Base-by-base conservation (phyloP, 2,329 filamentous ascomycete genomes). In the Grosmannia clavigera region DNA sequence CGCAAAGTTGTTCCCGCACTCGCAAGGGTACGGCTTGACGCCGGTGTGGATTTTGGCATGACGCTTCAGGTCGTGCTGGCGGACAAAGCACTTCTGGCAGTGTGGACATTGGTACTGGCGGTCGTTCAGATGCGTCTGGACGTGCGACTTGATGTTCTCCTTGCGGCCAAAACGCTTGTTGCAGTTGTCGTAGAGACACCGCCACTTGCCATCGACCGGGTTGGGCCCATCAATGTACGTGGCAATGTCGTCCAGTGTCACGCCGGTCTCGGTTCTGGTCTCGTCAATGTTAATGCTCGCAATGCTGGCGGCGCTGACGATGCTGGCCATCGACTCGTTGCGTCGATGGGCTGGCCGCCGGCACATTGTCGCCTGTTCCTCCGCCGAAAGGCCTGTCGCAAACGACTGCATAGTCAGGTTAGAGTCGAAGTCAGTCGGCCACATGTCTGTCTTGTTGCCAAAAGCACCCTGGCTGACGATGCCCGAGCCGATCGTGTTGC, bases 81-180 rank as follows among this genome's bases (percentile, higher is more conserved):
- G 87, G 51, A 97, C 94, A 71, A 99, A 99, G 74, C 91, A 92
- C 75, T 97, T 97, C 58, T 87, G 81, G 76, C 94, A 99, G 60
- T 88, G 86, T 54, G 92, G 91, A 74, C 94, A 99, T 72, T 90
- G 87, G 75, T 90, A 99, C 71, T 96, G 94, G 55, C 94, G 83
- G 72, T 99, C 94, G 68, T 95, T 94, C 64, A 99, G 85, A 73
- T 99, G 94, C 3, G 94, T 99, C 74, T 99, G 94, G 16, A 99
- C 90, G 71, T 99, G 94, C 0, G 92, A 95, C 71, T 96, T 95
- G 77, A 97, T 96, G 74, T 99, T 97, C 73, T 99, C 94, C 72
- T 96, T 95, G 66, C 94, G 84, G n/a, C 92, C 92, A 70, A 99
- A 97, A 58, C 85, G 83, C 73, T 96, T 95, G 66, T 85, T 82